A percentile compares a stretch with the other conserved stretches of the same genome.
Conservation (phyloP, 2,329 filamentous ascomycete species). For the Phaeosphaeriaceae sp. region DNA sequence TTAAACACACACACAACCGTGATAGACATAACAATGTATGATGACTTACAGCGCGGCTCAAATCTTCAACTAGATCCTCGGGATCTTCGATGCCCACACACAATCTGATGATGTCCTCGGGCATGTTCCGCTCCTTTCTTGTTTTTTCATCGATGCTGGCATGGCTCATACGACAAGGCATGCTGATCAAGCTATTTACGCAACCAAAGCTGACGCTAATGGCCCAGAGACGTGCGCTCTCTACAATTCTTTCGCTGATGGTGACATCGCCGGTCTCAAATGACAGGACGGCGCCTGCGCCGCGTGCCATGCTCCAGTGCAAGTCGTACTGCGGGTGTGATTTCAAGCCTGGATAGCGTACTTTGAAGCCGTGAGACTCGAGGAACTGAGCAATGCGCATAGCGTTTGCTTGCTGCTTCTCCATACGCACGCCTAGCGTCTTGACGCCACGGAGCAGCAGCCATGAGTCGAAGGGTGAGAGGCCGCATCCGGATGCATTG, state of each 20-base stretch:
- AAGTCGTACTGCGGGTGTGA: conserved; percentile 96
- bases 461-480: conserved; percentile 95
- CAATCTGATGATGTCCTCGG: conserved; percentile 93
- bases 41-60: conserved; percentile 81
- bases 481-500: conserved; percentile 92
- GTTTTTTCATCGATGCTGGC: conserved; percentile 98
- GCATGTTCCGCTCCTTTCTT: conserved; percentile 72
- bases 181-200: conserved; percentile 97
- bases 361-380: conserved; percentile 88
- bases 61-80: conserved; percentile 89
- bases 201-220: conserved; percentile 98
- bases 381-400: conserved; percentile 91
- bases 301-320: conserved; percentile 93
- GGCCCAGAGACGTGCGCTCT: conserved; percentile 87
- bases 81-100: conserved; percentile 97
- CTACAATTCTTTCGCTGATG: conserved; percentile 90
- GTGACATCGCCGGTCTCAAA: conserved; percentile 91
- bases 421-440: conserved; percentile 96
- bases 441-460: conserved; percentile 94
- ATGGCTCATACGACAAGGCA: conserved; percentile 99
- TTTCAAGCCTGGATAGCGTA: conserved; percentile 91
- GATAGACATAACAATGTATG: too few species aligned
- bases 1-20: background rate
- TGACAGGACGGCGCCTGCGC: conserved; percentile 89
- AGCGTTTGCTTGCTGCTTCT: conserved; percentile 94